A percentile compares a stretch with the other conserved stretches of the same genome.
These are phyloP conservation scores for Boechera divaricarpa DNA, from an alignment of 345 rosid genomes.

Conservation along the genomic window DNA sequence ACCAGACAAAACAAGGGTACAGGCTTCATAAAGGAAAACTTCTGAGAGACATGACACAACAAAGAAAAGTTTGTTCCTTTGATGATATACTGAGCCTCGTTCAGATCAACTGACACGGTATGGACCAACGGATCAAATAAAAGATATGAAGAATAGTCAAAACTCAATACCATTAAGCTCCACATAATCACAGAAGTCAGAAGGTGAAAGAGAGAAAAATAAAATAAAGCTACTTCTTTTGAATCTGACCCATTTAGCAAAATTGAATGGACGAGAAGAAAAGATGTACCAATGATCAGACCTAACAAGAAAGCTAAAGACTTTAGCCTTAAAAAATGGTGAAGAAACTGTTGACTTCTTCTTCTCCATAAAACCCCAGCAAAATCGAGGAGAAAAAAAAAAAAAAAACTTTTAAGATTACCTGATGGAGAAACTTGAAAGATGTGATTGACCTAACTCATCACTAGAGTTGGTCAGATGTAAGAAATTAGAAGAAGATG, in stretches of 20 bases:
- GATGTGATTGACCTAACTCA: slow-evolving; percentile 46
- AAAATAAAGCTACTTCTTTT: not conserved
- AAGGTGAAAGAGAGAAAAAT: slow-evolving; percentile 3
- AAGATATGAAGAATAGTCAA: slow-evolving; percentile 27
- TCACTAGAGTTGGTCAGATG: slow-evolving; percentile 30
- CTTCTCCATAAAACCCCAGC: slow-evolving; percentile 19
- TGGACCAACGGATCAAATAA: slow-evolving; percentile 44
- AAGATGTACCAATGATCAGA: slow-evolving; percentile 23
- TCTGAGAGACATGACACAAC: slow-evolving; percentile 38
- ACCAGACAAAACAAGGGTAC: slow-evolving; percentile 37
- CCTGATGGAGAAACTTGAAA: slow-evolving; percentile 86
- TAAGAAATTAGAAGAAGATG: slow-evolving; percentile 50
- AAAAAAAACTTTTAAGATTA: slow-evolving; percentile 24
- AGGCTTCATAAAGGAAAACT: slow-evolving; percentile 18
- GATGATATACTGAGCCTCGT: slow-evolving; percentile 37
- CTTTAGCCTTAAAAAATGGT: slow-evolving; percentile 26
- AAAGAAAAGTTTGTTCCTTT: slow-evolving; percentile 30
- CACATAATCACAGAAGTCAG: slow-evolving; percentile 23
- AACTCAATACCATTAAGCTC: slow-evolving; percentile 4
- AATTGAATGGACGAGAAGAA: slow-evolving; percentile 44
- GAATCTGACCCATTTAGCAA: slow-evolving; percentile 61
- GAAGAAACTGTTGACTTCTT: slow-evolving; percentile 36
- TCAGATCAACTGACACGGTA: slow-evolving; percentile 30
- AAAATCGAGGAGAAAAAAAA: not conserved
- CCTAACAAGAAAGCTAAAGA: slow-evolving; percentile 34